These are phyloP conservation scores for Polytolypa hystricis DNA, from an alignment of 2,329 filamentous ascomycete species.

Conservation along the genomic window DNA sequence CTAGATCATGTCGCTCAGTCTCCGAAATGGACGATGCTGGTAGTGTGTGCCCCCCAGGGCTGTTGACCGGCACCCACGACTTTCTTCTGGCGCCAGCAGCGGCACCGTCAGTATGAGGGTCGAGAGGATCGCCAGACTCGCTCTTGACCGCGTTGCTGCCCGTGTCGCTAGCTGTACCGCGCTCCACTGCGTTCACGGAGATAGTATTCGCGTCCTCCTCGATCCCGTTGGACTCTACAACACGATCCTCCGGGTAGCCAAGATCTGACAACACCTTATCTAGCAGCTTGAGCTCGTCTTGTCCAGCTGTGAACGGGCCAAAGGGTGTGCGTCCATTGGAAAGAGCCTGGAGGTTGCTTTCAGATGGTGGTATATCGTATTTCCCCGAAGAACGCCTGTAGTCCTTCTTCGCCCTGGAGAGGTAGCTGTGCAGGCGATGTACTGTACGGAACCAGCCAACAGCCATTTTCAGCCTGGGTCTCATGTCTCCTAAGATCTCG, in stretches of 20 bases:
- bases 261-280: slow-evolving; percentile 32
- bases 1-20: slow-evolving; percentile 1
- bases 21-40: background rate
- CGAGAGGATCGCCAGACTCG: slow-evolving; percentile 24
- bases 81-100: slow-evolving; percentile 25
- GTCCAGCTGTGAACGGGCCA: slow-evolving; percentile 20
- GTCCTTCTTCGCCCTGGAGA: slow-evolving; percentile 28
- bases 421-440: slow-evolving; percentile 32
- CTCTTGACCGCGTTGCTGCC: slow-evolving; percentile 33
- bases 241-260: slow-evolving; percentile 29
- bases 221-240: slow-evolving; percentile 19
- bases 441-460: slow-evolving; percentile 34
- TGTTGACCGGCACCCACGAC: slow-evolving; percentile 33
- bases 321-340: slow-evolving; percentile 14
- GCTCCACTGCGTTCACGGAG: slow-evolving; percentile 19
- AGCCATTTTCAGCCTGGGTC: slow-evolving; percentile 30
- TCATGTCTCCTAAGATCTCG: slow-evolving; percentile 31
- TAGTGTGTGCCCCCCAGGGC: slow-evolving; percentile 12
- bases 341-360: slow-evolving; percentile 18
- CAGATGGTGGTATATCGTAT: slow-evolving; percentile 17
- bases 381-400: slow-evolving; percentile 26
- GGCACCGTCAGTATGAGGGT: slow-evolving; percentile 21
- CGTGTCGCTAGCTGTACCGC: slow-evolving; percentile 26
- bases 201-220: slow-evolving; percentile 24
- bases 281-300: slow-evolving; percentile 31